Percentiles rank a stretch among this genome's conserved stretches.
These are phyloP conservation scores for Russula vinacea DNA, from an alignment of 768 basidiomycete species.

Conservation along the genomic window DNA sequence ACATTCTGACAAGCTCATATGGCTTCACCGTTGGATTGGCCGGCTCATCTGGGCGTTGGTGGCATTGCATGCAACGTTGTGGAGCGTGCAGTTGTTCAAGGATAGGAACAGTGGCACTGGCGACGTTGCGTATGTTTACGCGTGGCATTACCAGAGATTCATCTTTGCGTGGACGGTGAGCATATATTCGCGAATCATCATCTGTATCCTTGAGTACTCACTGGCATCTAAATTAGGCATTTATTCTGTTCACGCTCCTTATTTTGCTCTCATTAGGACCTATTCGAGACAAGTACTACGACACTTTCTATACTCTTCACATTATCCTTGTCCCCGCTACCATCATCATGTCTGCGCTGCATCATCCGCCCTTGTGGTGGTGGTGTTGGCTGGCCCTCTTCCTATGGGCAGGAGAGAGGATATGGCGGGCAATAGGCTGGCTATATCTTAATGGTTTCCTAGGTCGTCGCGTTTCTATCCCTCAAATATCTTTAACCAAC, in stretches of 20 bases:
- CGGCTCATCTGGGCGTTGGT: slow-evolving; percentile 65
- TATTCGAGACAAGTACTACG: slow-evolving; percentile 53
- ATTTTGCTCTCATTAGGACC: slow-evolving; percentile 50
- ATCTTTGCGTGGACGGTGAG: slow-evolving; percentile 58
- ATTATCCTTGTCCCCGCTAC: slow-evolving; percentile 61
- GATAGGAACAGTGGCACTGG: slow-evolving; percentile 48
- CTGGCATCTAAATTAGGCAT: slow-evolving; percentile 45
- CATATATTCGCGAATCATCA: slow-evolving; percentile 18
- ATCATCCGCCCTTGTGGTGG: slow-evolving; percentile 62
- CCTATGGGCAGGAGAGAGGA: slow-evolving; percentile 62
- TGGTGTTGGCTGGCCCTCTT: slow-evolving; percentile 65
- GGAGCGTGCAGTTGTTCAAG: slow-evolving; percentile 61
- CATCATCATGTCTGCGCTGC: slow-evolving; percentile 57
- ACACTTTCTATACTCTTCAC: slow-evolving; percentile 65
- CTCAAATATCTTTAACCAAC: not conserved
- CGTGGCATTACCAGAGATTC: slow-evolving; percentile 60
- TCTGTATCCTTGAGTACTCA: not conserved
- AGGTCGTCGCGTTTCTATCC: slow-evolving; percentile 30
- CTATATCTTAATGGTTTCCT: slow-evolving; percentile 58
- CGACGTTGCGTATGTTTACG: slow-evolving; percentile 46
- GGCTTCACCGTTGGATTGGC: slow-evolving; percentile 70
- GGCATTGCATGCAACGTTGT: slow-evolving; percentile 57
- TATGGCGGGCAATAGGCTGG: slow-evolving; percentile 54
- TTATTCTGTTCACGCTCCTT: slow-evolving; percentile 51
- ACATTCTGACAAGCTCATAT: slow-evolving; percentile 72